Evolutionary conservation across 2,329 filamentous ascomycete species (phyloP).

Genomic region (Fusarium burgessii): DNA sequence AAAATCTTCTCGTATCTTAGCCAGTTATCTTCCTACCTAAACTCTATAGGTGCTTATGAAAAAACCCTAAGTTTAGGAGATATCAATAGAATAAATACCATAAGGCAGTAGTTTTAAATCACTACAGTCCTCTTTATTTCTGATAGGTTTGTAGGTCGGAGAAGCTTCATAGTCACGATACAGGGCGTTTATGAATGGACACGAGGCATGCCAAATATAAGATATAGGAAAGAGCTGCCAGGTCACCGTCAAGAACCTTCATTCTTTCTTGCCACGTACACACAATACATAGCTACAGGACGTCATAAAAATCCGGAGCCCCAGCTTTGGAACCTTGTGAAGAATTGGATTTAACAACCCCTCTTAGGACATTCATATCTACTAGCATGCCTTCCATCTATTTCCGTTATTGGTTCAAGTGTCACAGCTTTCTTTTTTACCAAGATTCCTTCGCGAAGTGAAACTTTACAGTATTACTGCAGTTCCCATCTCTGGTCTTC

Average conservation of each 20-base stretch:
- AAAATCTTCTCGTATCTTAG: not conserved
- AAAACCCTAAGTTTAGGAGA: not conserved
- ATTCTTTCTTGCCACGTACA: not conserved
- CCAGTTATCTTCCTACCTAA: not conserved
- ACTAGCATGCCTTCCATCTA: not conserved
- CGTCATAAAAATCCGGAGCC: not conserved
- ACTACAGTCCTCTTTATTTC: no score
- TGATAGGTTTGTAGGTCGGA: no score
- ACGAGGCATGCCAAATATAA: not conserved
- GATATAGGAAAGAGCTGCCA: not conserved
- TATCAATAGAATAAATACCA: no score
- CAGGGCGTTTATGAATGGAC: not conserved
- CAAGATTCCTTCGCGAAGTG: not conserved
- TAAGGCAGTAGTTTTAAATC: not conserved
- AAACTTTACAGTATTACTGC: not conserved
- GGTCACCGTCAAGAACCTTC: not conserved
- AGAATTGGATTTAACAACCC: not conserved
- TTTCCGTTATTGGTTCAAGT: not conserved
- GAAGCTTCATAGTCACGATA: no score
- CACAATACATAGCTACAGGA: not conserved
- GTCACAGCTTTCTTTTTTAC: not conserved
- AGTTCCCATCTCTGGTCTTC: not conserved
- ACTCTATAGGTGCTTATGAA: not conserved
- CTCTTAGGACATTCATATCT: not conserved
- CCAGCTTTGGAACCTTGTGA: not conserved